Base-by-base conservation (phyloP, 2,329 filamentous ascomycete genomes). In the Xylaria sp. region DNA sequence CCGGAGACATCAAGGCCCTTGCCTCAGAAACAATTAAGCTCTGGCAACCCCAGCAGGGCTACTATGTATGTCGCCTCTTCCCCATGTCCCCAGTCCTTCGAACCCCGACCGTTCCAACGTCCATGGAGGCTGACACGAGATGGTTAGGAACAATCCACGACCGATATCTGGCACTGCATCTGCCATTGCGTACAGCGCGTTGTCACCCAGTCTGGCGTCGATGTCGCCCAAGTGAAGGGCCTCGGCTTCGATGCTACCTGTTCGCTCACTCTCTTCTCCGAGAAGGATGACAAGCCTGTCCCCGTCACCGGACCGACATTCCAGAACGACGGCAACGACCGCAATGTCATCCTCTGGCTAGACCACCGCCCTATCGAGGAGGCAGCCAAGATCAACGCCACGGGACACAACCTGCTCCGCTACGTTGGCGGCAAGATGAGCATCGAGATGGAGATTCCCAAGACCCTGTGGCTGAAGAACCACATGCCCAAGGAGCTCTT, bases 191-290 rank as follows among this genome's bases (percentile, higher is more conserved):
- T 97, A 37, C 88, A 92, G 66, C 83, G 87, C 48, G 91, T 92
- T 41, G 83, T 97, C 66, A 83, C 82, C 68, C 88, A 96, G 72
- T 89, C 93, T 63, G 87, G 87, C 64, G 87, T 96, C 63, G 86
- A 93, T 66, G 83, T 87, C 4, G 78, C 77, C 59, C 86, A 84
- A 34, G 88, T 99, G 66, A 89, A 89, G 64, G 94, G 94, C 54
- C 91, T 99, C 67, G 94, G 94, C 48, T 97, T 99, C 73, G 94
- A 99, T 72, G 94, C 94, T 19, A 99, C 94, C n/a, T 99, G 94
- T 79, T 99, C 94, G 17, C 84, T 99, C 22, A 85, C 92, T 26
- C 92, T 97, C 63, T 96, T 99, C 75, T 83, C 87, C 50, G 80
- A 90, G 68, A 91, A 96, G 65, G 96, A 91, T 3, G 89, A 96